Base-by-base conservation (phyloP, 1,139 yeast genomes). In the Hanseniaspora sp. region DNA sequence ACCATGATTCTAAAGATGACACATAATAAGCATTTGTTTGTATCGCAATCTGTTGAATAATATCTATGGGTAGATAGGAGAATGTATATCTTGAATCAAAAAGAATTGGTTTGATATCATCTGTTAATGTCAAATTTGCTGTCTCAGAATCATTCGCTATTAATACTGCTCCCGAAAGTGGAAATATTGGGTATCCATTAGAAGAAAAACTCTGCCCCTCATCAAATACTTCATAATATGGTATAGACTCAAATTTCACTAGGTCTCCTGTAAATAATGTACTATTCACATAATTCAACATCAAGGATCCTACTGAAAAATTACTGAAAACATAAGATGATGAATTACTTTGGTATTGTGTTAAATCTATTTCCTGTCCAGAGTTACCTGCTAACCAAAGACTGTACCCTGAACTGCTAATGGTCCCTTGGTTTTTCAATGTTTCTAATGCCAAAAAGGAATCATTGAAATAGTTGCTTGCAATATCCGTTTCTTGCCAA, bases 11-110 rank as follows among this genome's bases (percentile, higher is more conserved):
- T 8, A 74, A 62, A n/a, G 74, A 74, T 3, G 69, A 63, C 6
- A 78, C 74, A 65, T 79, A 86, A 58, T 74, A 76, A 0, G 95
- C 95, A 61, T 82, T 82, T 30, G 83, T 70, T 67, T 86, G 94
- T 23, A 83, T 71, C 0, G 95, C 92, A 45, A 86, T 67, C 60
- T 78, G 78, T 51, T 85, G 74, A 48, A 86, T 70, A 3, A 79
- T 65, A 46, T 75, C 73, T 52, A 76, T 69, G 0, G 95, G 95
- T 48, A 86, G 66, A 61, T 73, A 77, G 34, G 75, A 74, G 63
- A 70, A 74, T n/a, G 69, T 59, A 34, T 75, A 70, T 56, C 86
- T 70, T 3, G 86, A 71, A 62, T 84, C 92, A 31, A 86, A 64
- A 11, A 84, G 57, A 0, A 82, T 83, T 0, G 92, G 84, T 18